Evolutionary conservation across 805 yeast species (phyloP).

Genomic region (Barnettozyma wickerhamii): DNA sequence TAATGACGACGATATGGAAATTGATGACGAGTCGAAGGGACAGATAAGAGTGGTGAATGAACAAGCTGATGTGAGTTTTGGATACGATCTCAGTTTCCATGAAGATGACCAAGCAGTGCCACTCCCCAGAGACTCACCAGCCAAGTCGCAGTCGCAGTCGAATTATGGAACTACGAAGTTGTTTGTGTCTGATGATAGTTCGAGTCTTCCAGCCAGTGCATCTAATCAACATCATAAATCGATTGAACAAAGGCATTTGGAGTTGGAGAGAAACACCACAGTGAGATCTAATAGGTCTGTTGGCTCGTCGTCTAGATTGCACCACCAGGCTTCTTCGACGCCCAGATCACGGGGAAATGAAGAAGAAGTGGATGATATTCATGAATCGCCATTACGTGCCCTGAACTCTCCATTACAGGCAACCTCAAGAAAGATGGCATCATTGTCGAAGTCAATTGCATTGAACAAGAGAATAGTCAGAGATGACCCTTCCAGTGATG

Average conservation of each 20-base stretch:
- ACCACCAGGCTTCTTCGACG: background rate
- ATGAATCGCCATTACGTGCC: conserved; percentile 9
- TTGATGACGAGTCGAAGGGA: conserved; percentile 25
- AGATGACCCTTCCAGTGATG: background rate
- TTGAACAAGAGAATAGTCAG: conserved; percentile 1
- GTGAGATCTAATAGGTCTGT: conserved; percentile 7
- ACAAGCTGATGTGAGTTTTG: conserved; percentile 9
- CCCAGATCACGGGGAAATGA: background rate
- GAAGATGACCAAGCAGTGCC: conserved; percentile 2
- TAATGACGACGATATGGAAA: conserved; percentile 26
- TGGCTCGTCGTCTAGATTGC: background rate
- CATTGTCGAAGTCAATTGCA: conserved; percentile 9
- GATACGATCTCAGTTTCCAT: conserved; percentile 1
- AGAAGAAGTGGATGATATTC: no score
- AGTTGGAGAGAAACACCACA: conserved; percentile 20
- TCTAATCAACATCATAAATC: conserved; percentile 8
- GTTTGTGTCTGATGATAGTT: conserved; percentile 15
- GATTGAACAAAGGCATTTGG: conserved; percentile 12
- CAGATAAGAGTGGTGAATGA: conserved; percentile 15
- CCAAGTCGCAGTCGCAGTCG: background rate
- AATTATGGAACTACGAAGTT: conserved; percentile 16
- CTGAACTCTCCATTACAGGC: conserved; percentile 10
- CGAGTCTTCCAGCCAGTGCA: no score
- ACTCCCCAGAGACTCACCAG: background rate
- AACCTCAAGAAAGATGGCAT: conserved; percentile 9